phyloP scores from a whole-genome alignment of 192 early-diverging fungal species.

The Entomortierella lignicola region DNA sequence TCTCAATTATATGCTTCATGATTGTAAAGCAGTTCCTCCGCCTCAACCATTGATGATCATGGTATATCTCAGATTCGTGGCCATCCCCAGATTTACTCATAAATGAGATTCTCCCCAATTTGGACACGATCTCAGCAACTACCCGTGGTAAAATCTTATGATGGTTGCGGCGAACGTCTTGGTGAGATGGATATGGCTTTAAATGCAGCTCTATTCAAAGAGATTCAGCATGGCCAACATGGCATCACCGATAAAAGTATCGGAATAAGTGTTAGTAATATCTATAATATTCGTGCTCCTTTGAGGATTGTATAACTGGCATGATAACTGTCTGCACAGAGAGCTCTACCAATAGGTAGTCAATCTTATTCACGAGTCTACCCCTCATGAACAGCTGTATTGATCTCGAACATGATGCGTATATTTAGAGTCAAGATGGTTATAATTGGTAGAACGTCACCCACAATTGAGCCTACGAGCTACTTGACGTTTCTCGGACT shows the following conservation, averaged over 20 bases:
- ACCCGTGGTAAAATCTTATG: conserved; percentile 39
- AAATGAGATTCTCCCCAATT: conserved; percentile 21
- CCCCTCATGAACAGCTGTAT: conserved; percentile 19
- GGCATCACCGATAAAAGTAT: too few species aligned
- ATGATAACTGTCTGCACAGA: conserved; percentile 34
- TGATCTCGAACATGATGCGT: conserved; percentile 40
- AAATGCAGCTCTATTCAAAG: not conserved
- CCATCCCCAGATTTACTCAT: not conserved
- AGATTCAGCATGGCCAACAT: conserved; percentile 24
- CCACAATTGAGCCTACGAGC: conserved; percentile 7
- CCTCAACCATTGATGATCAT: too few species aligned
- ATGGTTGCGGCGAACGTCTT: conserved; percentile 21
- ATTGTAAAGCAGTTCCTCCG: not conserved
- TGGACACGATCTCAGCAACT: conserved; percentile 21
- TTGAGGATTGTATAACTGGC: conserved; percentile 27
- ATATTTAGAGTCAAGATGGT: conserved; percentile 23
- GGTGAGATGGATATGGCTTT: conserved; percentile 14
- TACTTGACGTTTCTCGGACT: conserved; percentile 35
- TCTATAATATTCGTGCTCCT: too few species aligned
- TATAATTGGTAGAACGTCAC: conserved; percentile 12
- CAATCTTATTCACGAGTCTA: conserved; percentile 14
- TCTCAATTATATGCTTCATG: not conserved
- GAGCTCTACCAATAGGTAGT: conserved; percentile 10
- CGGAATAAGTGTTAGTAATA: too few species aligned
- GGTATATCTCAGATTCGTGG: too few species aligned